Evolutionary conservation across 345 rosid genomes (phyloP), one percentile per base, ranked within the genome.

Genomic region (Brassica nigra): DNA sequence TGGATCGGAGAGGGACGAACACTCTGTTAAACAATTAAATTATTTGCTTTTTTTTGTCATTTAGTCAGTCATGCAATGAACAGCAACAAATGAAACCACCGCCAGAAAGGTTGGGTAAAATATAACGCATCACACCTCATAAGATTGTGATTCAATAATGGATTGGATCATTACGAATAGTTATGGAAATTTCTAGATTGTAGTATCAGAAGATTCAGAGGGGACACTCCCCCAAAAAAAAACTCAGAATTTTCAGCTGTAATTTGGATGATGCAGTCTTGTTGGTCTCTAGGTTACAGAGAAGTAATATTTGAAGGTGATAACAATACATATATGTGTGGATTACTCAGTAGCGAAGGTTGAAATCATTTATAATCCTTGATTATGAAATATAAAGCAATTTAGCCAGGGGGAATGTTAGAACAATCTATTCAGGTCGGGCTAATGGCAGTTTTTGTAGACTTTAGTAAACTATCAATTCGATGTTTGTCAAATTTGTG

Each of bases 1-100:
- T 65, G 29, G 49, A 23, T 64, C 68, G 68, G 68, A 33, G 68
- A 33, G 68, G 68, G 68, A 15, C 28, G 44, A 34, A 64, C 68
- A 64, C 68, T 64, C 68, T 64, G 68, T 64, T 33, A 64, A 64
- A 15, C 68, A 64, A 30, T 62, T 62, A 30, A 20, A 49, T 49
- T 49, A 49, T 49, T 39, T 39, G 16, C n/a, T n/a, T 49, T n/a
- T 12, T 15, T 9, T 9, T 59, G 14, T 58, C 30, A 20, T 58
- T 59, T 59, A 27, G 12, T 8, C 31, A 23, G 2, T 9, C 52
- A 44, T 44, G 52, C 6, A 3, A 44, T 12, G 52, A 44, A 44
- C n/a, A 44, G 3, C 52, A 18, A 33, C 36, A 33, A 33, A 33
- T 3, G 36, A 39, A 9, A 39, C 47, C 47, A 39, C 47, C 47